These are phyloP conservation scores for Raphanus sativus DNA, from an alignment of 345 rosid genomes.

Conservation along the genomic window DNA sequence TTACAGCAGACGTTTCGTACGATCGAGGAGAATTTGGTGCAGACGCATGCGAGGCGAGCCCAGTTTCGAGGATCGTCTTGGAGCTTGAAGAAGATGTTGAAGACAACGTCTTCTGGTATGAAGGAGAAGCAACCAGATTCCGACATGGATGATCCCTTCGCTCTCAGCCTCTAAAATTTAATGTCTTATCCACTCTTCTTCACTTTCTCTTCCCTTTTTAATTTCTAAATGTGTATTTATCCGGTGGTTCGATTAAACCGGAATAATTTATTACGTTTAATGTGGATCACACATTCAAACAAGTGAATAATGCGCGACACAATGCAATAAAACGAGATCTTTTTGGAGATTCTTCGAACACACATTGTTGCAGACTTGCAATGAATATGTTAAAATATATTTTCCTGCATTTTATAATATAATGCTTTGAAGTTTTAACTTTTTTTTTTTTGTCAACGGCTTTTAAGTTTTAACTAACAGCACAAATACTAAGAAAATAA, in stretches of 20 bases:
- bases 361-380: background rate
- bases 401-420: background rate
- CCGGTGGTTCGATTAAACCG: constrained; percentile 20
- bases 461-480: background rate
- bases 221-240: background rate
- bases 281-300: constrained; percentile 10
- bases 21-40: constrained; percentile 78
- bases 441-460: too few relatives aligned
- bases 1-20: constrained; percentile 69
- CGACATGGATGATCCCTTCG: constrained; percentile 40
- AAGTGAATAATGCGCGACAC: background rate
- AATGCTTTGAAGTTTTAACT: too few relatives aligned
- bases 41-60: constrained; percentile 87
- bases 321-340: background rate
- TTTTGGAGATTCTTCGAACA: background rate
- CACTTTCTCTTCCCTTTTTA: background rate
- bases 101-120: constrained; percentile 78
- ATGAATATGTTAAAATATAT: background rate
- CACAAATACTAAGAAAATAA: background rate
- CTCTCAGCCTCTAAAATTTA: constrained; percentile 7
- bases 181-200: constrained; percentile 26
- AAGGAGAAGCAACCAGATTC: constrained; percentile 51
- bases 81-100: constrained; percentile 79
- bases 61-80: constrained; percentile 81
- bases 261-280: background rate